Evolutionary conservation across 768 basidiomycete species (phyloP).

Genomic region (Suillus americanus): DNA sequence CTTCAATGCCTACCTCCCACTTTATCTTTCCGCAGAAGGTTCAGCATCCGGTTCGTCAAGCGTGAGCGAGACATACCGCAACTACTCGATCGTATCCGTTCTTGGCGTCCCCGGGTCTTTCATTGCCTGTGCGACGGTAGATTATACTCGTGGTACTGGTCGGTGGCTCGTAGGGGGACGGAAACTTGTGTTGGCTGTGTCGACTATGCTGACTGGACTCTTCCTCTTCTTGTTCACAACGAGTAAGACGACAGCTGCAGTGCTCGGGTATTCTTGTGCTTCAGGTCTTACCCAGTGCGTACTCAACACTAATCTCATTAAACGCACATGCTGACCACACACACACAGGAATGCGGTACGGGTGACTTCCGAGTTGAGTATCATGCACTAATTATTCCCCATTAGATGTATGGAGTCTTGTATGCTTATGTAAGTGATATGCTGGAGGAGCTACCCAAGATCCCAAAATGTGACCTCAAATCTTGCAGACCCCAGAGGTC

Average conservation of each 20-base stretch:
- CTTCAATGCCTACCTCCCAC: constrained; percentile 50
- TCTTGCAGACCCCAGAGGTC: constrained; percentile 47
- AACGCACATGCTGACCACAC: neutral
- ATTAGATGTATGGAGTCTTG: constrained; percentile 50
- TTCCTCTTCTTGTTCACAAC: constrained; percentile 56
- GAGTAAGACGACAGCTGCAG: constrained; percentile 36
- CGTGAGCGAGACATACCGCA: constrained; percentile 40
- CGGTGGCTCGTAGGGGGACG: constrained; percentile 42
- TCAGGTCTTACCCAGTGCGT: constrained; percentile 42
- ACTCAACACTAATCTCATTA: neutral
- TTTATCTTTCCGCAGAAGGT: constrained; percentile 42
- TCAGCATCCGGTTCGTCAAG: constrained; percentile 21
- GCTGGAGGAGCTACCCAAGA: neutral
- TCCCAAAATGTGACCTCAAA: neutral
- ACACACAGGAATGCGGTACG: constrained; percentile 35
- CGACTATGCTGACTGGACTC: constrained; percentile 43
- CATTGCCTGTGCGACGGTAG: constrained; percentile 45
- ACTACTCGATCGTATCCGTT: constrained; percentile 49
- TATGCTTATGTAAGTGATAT: constrained; percentile 40
- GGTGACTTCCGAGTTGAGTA: constrained; percentile 3
- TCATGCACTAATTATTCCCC: constrained; percentile 5
- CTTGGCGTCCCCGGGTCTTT: constrained; percentile 49
- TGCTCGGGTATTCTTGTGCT: constrained; percentile 48
- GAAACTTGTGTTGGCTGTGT: constrained; percentile 46
- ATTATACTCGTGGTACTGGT: constrained; percentile 36